These are phyloP conservation scores for Capronia americana DNA, from an alignment of 2,329 filamentous ascomycete genomes.

Conservation along the genomic window DNA sequence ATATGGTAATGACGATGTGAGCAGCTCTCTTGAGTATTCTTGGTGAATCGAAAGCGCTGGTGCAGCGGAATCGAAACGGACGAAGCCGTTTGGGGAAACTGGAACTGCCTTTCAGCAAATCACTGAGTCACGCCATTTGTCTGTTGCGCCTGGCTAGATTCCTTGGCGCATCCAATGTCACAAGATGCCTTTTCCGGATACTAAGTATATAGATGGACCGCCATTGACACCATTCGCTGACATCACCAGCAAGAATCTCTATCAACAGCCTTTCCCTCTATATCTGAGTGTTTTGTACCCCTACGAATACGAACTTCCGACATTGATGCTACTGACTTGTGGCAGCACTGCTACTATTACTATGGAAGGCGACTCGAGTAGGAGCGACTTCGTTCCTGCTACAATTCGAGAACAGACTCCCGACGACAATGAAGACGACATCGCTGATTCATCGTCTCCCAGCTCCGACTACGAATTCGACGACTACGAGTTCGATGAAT, in stretches of 20 bases:
- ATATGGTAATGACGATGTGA: neutral
- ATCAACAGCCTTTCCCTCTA: neutral
- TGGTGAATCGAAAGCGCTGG: neutral
- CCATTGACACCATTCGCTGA: neutral
- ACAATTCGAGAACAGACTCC: slow-evolving; percentile 12
- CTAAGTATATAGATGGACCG: neutral
- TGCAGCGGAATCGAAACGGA: neutral
- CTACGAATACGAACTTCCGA: neutral
- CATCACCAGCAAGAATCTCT: neutral
- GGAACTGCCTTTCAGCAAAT: neutral
- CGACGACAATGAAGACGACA: slow-evolving; percentile 19
- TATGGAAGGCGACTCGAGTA: slow-evolving; percentile 12
- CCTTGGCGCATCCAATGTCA: neutral
- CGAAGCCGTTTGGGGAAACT: neutral
- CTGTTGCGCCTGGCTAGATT: neutral
- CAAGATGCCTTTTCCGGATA: neutral
- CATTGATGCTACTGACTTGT: slow-evolving; percentile 21
- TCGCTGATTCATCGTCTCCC: slow-evolving; percentile 16
- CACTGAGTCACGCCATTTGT: neutral
- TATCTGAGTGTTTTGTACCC: neutral
- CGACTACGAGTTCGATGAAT: slow-evolving; percentile 7
- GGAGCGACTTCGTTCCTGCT: slow-evolving; percentile 6
- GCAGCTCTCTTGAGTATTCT: neutral
- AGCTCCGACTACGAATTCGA: slow-evolving; percentile 17
- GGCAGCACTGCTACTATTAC: slow-evolving; percentile 20